These are phyloP conservation scores for Dryadomyces quercivorus DNA, from an alignment of 2,329 filamentous ascomycete genomes.

Conservation along the genomic window DNA sequence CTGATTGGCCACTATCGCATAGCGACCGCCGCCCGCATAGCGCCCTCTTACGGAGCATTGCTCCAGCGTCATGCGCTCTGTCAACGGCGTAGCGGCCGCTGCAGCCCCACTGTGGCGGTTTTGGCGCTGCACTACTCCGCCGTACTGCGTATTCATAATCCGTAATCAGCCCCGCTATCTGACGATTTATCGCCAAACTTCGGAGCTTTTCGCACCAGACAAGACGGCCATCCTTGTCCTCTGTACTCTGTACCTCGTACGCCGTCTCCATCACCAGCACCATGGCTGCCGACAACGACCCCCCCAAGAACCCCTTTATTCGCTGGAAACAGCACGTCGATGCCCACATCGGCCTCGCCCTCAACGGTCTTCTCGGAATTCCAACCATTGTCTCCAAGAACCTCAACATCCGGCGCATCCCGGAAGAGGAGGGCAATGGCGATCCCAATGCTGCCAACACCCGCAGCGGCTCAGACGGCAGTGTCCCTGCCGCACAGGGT, in stretches of 20 bases:
- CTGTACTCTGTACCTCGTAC: too few species aligned
- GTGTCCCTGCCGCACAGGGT: too few species aligned
- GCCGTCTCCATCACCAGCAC: neutral
- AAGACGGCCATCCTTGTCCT: too few species aligned
- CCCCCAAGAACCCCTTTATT: conserved; percentile 24
- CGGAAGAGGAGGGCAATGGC: neutral
- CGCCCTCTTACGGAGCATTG: too few species aligned
- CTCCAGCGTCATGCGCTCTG: neutral
- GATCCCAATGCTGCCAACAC: neutral
- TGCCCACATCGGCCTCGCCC: conserved; percentile 21
- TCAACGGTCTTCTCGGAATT: conserved; percentile 17
- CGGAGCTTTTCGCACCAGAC: neutral
- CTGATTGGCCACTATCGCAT: neutral
- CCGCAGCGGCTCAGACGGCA: neutral
- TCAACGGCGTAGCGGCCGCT: neutral
- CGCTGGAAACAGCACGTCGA: conserved; percentile 29
- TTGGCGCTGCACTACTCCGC: too few species aligned
- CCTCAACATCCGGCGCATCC: conserved; percentile 11
- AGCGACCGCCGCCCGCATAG: too few species aligned
- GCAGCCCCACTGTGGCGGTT: neutral
- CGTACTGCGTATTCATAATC: too few species aligned
- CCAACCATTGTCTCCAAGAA: conserved; percentile 16
- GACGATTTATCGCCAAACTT: neutral
- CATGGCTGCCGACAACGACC: conserved; percentile 8
- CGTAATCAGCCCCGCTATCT: neutral